Conservation (phyloP, 164 flowering plant genomes). For the Chimonanthus salicifolius region DNA sequence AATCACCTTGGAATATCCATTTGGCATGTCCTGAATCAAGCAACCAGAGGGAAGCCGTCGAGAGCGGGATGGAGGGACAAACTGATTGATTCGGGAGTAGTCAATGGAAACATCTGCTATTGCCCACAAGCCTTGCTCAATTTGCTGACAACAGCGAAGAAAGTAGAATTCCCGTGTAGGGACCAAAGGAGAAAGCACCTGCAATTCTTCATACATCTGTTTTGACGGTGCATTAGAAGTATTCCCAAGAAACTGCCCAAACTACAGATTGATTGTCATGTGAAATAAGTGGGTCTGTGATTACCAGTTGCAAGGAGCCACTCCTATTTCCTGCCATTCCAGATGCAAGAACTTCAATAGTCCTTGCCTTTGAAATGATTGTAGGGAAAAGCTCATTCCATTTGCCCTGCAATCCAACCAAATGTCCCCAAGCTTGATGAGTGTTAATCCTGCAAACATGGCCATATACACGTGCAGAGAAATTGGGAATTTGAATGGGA, state of each 20-base stretch:
- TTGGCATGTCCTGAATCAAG: slow-evolving; percentile 62
- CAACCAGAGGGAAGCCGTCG: slow-evolving; percentile 89
- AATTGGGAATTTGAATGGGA: background rate
- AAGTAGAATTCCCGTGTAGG: slow-evolving; percentile 60
- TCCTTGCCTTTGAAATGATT: slow-evolving; percentile 45
- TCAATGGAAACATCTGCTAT: slow-evolving; percentile 75
- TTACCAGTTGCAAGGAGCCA: slow-evolving; percentile 72
- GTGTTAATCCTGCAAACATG: background rate
- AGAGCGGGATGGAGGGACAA: slow-evolving; percentile 24
- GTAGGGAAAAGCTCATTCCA: slow-evolving; percentile 69
- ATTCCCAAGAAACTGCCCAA: background rate
- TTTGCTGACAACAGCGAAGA: slow-evolving; percentile 81
- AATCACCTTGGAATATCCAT: slow-evolving; percentile 73
- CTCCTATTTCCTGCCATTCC: slow-evolving; percentile 47
- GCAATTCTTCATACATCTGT: slow-evolving; percentile 78
- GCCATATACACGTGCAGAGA: background rate
- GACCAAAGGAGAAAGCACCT: slow-evolving; percentile 68
- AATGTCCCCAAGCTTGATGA: background rate
- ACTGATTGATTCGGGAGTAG: slow-evolving; percentile 25
- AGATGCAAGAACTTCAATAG: slow-evolving; percentile 37
- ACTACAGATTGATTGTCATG: background rate
- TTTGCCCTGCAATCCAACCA: slow-evolving; percentile 35
- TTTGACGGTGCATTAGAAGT: slow-evolving; percentile 3
- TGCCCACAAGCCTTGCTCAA: slow-evolving; percentile 68
- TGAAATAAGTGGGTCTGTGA: background rate